Evolutionary conservation across 345 rosid genomes (phyloP), one percentile per base, ranked within the genome.

Genomic region (Dovyalis caffra): DNA sequence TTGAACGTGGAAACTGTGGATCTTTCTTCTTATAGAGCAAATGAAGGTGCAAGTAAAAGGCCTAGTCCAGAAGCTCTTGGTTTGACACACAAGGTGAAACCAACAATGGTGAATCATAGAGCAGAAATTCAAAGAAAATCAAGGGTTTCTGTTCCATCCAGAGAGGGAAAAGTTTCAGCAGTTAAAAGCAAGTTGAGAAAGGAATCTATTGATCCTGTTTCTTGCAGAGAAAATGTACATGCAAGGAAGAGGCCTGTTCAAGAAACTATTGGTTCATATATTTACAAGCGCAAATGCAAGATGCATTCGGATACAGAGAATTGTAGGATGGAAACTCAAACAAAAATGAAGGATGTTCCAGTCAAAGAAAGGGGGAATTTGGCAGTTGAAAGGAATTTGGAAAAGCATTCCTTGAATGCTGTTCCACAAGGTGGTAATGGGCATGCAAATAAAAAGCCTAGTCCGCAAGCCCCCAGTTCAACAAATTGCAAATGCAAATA

Each of bases 401-500:
- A 51, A 51, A 21, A 20, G 58, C 58, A 51, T 25, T 51, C 58
- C 58, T 20, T 9, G 11, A 21, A 51, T 51, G 58, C 58, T 20
- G 58, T 51, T 20, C 58, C 58, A 51, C 0, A 20, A 2, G 9
- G 58, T 20, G 25, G 25, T 21, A 9, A 51, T 21, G 58, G 58
- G 58, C 25, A 21, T 21, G 53, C 68, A 12, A 68, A 51, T 29
- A 65, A 40, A 63, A 43, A 62, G 64, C 38, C 57, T 20, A 28
- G 34, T 3, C 70, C 33, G 60, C 74, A 63, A 51, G 34, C 37
- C 43, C 64, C 64, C 1, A 29, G 28, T 32, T 9, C n/a, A 8
- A 66, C 61, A 18, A 62, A 80, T 75, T 70, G 21, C 45, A 43
- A 47, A 20, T 1, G n/a, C 61, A 62, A 76, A 29, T 29, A 11